Evolutionary conservation across 2,329 filamentous ascomycete genomes (phyloP), one percentile per base, ranked within the genome.

Genomic region (Monosporascus sp.): DNA sequence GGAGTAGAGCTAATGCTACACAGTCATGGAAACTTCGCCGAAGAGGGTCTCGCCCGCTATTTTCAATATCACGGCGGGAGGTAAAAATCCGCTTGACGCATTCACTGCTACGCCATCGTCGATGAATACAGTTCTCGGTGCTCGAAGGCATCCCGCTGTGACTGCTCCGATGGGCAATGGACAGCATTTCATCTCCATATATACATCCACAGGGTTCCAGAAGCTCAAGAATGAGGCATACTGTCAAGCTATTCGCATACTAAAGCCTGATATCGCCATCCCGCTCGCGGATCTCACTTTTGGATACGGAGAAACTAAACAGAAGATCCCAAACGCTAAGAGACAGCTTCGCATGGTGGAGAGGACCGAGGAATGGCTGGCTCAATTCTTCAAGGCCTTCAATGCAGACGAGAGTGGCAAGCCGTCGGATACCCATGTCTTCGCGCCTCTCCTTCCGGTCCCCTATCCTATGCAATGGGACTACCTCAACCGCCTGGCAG

Each of bases 141-240:
- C 93, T 0, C 85, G 94, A 51, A 81, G 93, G 34, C 83, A 86
- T 48, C 89, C 92, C 1, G 83, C 90, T 1, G 85, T 97, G 20
- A 71, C 79, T 8, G 83, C 86, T 6, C 88, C 89, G 0, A 75
- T 84, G 57, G 82, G 82, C 20, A 91, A 94, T 67, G 85, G 84
- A 8, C 81, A 86, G 56, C 81, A 81, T 39, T 80, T 84, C 47
- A 77, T 97, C 42, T 84, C 88, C 18, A 80, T 97, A 47, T 85
- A 89, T 66, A 96, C 94, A 2, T 93, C 91, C 0, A 89, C 90
- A 1, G 94, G 94, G 31, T 96, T 95, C 71, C 81, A 83, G 56
- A 78, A 81, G 52, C 74, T 97, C 36, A 80, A 81, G 34, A 82
- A 84, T 0, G 76, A 82, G 6, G 82, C 88, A 51, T 97, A 94